Evolutionary conservation across 805 yeast species (phyloP), one percentile per base, ranked within the genome.

Genomic region (Spathaspora gorwiae): DNA sequence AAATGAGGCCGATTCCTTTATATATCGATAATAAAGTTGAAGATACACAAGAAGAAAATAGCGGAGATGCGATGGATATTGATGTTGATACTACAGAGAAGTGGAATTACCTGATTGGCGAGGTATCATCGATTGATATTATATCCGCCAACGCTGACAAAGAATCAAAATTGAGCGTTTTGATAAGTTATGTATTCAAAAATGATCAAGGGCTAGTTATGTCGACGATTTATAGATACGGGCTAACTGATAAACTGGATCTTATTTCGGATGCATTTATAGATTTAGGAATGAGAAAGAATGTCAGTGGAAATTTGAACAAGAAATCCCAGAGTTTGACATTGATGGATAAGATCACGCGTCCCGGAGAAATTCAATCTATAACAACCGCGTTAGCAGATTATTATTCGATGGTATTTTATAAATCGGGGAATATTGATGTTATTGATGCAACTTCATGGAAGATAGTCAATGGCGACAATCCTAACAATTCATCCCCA

Each of bases 401-500:
- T 42, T 61, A 65, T 35, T 56, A 68, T 10, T 48, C 79, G 15
- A 52, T 72, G 12, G 47, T 79, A 4, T 56, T 65, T 6, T 68
- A 68, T 38, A 66, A 66, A 13, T 65, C 65, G 51, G 84, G 84
- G 1, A 49, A 54, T 9, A 55, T 79, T n/a, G 76, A 73, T 49
- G 46, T 77, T 1, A 54, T 81, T 37, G 69, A 73, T 37, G 65
- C 83, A 37, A 47, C 44, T 1, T 46, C 59, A 2, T 53, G 68
- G 66, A 52, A 49, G 9, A 30, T 61, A 10, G 48, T 55, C n/a
- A 53, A 46, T 13, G 14, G 26, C 12, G 8, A 34, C 8, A 26
- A n/a, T 14, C 40, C 31, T 9, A 35, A 5, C 7, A 13, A 13
- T 9, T 33, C 33, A 15, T 27, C 41, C 11, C 51, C 54, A 31